These are phyloP conservation scores for Rhododendron mucronatum DNA, from an alignment of 148 eudicot genomes.

Conservation along the genomic window DNA sequence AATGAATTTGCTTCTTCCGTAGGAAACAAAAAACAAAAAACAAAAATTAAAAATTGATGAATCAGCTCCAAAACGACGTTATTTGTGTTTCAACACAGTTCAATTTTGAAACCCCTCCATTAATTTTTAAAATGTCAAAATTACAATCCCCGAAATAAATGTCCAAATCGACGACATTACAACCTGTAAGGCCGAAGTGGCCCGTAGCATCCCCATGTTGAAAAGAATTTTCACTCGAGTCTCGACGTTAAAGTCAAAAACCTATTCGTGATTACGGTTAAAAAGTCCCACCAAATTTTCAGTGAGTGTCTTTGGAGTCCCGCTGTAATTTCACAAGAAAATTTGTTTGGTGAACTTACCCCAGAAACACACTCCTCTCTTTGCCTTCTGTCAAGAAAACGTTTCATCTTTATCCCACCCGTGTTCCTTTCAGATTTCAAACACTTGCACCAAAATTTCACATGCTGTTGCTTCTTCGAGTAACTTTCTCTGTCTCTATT, in stretches of 20 bases:
- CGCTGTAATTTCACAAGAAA: not conserved
- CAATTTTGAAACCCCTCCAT: too few species aligned
- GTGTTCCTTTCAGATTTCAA: not conserved
- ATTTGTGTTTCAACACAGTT: too few species aligned
- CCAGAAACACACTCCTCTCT: not conserved
- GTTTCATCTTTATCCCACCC: not conserved
- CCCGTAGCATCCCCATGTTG: too few species aligned
- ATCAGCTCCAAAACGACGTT: too few species aligned
- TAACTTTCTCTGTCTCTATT: not conserved
- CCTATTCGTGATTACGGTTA: not conserved
- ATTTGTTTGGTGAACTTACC: not conserved
- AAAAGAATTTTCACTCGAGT: too few species aligned
- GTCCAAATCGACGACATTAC: too few species aligned
- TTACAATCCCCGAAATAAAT: too few species aligned
- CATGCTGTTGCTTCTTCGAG: constrained; percentile 6
- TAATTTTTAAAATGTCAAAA: too few species aligned
- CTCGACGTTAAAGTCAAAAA: not conserved
- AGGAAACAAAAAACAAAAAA: too few species aligned
- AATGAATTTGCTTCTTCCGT: too few species aligned
- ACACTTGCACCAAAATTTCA: not conserved
- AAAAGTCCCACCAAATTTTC: not conserved
- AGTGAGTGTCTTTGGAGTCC: not conserved
- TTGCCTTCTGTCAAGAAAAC: not conserved
- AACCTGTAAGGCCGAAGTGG: too few species aligned
- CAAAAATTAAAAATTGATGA: too few species aligned